These are phyloP conservation scores for Dendrobium chrysotoxum DNA, from an alignment of 106 monocot species.

Conservation along the genomic window DNA sequence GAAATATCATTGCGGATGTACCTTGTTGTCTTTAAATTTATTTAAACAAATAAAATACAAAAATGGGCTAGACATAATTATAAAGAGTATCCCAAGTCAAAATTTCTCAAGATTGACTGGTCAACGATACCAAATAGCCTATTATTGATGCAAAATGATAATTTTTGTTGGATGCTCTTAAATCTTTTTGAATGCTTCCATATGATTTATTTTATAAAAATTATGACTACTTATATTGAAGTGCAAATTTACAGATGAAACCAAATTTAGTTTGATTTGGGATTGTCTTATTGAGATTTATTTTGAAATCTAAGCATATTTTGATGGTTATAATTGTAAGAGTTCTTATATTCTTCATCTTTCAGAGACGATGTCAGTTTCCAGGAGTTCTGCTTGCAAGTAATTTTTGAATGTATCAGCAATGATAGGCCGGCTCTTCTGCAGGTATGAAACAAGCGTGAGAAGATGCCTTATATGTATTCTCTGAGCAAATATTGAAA, in stretches of 20 bases:
- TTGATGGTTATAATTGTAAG: background rate
- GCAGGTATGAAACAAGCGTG: conserved; percentile 33
- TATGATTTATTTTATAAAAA: background rate
- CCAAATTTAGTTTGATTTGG: too few species aligned
- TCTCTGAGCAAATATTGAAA: background rate
- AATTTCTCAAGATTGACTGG: too few species aligned
- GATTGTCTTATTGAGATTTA: background rate
- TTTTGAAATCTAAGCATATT: background rate
- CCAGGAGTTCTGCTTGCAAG: conserved; percentile 89
- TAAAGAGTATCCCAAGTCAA: too few species aligned
- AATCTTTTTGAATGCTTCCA: background rate
- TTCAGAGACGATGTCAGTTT: conserved; percentile 72
- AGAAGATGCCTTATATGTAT: background rate
- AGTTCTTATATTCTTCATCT: background rate
- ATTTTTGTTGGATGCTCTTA: background rate
- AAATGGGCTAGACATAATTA: too few species aligned
- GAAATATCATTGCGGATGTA: too few species aligned
- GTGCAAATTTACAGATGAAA: too few species aligned
- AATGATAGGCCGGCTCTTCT: conserved; percentile 82
- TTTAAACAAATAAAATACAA: too few species aligned
- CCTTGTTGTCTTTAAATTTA: too few species aligned
- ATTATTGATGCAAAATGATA: too few species aligned
- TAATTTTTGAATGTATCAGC: conserved; percentile 94
- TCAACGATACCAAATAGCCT: too few species aligned
- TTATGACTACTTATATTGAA: background rate